Conservation (phyloP, 805 yeast species). For the Saccharomycopsis selenospora region DNA sequence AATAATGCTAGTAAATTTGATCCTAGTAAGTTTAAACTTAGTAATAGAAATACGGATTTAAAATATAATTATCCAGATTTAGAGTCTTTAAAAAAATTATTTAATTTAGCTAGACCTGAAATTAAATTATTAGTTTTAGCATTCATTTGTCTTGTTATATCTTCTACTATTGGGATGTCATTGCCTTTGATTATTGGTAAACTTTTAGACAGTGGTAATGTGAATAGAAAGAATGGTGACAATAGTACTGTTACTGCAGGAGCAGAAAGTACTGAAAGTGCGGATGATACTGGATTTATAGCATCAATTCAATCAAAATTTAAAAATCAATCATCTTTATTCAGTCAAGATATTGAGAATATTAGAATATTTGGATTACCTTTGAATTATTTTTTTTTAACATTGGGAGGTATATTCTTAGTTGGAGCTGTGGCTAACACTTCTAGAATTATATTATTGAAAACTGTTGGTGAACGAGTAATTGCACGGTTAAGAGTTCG, state of each 20-base stretch:
- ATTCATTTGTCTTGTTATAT: conserved; percentile 50
- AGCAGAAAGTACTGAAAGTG: conserved; percentile 18
- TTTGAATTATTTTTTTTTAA: conserved; percentile 54
- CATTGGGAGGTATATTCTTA: conserved; percentile 54
- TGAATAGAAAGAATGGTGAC: conserved; percentile 3
- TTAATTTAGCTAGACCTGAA: conserved; percentile 53
- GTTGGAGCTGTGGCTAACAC: conserved; percentile 75
- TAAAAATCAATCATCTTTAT: conserved; percentile 17
- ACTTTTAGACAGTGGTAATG: conserved; percentile 60
- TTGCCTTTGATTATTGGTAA: conserved; percentile 82
- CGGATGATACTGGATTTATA: conserved; percentile 23
- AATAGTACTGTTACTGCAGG: neutral
- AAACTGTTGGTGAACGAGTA: conserved; percentile 77
- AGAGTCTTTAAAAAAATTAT: conserved; percentile 32
- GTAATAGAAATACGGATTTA: conserved; percentile 6
- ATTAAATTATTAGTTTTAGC: conserved; percentile 51
- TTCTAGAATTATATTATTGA: conserved; percentile 68
- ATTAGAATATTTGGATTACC: conserved; percentile 51
- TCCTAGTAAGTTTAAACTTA: conserved; percentile 12
- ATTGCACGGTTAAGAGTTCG: conserved; percentile 79
- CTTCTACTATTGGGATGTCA: conserved; percentile 75
- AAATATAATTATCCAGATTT: conserved; percentile 16
- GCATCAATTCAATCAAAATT: conserved; percentile 1
- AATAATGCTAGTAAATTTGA: neutral
- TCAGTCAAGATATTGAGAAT: conserved; percentile 27